Evolutionary conservation across 129 eudicot species (phyloP), one percentile per base, ranked within the genome.

Genomic region (Pulicaria dysenterica): DNA sequence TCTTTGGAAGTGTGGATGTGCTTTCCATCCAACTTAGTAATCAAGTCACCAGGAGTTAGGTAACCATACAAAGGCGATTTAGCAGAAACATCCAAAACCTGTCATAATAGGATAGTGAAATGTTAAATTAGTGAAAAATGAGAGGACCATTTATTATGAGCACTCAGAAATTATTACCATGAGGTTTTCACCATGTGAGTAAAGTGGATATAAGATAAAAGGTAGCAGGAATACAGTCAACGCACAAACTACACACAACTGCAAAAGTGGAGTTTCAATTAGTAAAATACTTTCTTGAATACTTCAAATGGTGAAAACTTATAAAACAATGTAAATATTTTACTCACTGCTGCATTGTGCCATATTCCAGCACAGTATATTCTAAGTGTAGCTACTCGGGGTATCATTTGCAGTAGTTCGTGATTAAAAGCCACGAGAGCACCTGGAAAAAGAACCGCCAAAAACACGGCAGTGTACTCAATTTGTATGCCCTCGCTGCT

Each of bases 291-390:
- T 67, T 7, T 24, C 24, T n/a, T 16, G 31, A 24, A 10, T 34
- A 36, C 8, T 42, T 64, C 15, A 17, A 9, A 38, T 41, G 54
- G 42, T 55, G 64, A 70, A 41, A 55, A 55, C 0, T 41, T 41
- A 53, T 66, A 5, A 34, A 40, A 15, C 9, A 14, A 65, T 37
- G 48, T 54, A 43, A 45, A 13, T 49, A 70, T 41, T 58, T 15
- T n/a, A 87, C 96, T 82, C 46, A 93, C 98, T 58, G 78, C 87
- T 50, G 95, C 96, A 87, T 93, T 93, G 79, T 93, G 98, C 96
- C 96, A 90, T 74, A 93, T 82, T 66, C 98, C 98, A 76, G 98
- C 98, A 89, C 95, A 87, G 77, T 93, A 93, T 77, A 93, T 81
- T 50, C 95, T 90, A 48, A 93, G 96, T 73, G 92, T 78, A 76